Percentiles rank a stretch among this genome's conserved stretches.
phyloP scores from a whole-genome alignment of 2,329 filamentous ascomycete genomes.

The Akanthomyces dipterigenus region DNA sequence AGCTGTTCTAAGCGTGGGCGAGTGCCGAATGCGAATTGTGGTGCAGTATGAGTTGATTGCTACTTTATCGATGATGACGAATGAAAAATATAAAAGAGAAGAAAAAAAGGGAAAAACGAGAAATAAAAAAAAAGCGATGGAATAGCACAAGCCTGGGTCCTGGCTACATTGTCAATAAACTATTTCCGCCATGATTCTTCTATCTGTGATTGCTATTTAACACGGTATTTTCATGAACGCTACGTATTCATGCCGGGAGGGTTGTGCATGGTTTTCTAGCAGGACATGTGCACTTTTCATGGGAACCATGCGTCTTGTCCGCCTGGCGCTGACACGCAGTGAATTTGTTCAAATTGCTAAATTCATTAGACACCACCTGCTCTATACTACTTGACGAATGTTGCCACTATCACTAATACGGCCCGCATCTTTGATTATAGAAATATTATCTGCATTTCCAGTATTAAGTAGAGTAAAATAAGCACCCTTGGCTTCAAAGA shows the following conservation, averaged over 20 bases:
- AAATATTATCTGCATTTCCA: not conserved
- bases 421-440: no score
- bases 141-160: not conserved
- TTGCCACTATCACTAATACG: no score
- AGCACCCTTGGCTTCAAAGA: not conserved
- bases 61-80: not conserved
- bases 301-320: no score
- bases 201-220: not conserved
- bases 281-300: no score
- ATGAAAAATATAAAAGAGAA: not conserved
- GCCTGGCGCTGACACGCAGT: no score
- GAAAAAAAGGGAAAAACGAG: not conserved
- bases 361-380: no score
- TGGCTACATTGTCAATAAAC: conserved; percentile 8
- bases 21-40: not conserved
- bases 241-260: no score
- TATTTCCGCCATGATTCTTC: not conserved
- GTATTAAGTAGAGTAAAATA: not conserved
- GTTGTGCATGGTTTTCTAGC: no score
- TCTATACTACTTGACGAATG: no score
- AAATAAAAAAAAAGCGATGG: conserved; percentile 7
- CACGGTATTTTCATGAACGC: no score
- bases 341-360: no score
- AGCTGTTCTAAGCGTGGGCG: conserved; percentile 62
- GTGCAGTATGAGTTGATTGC: not conserved